Evolutionary conservation across 352 stramenopile genomes (phyloP), one percentile per base, ranked within the genome.

Genomic region (Phytophthora brassicae): DNA sequence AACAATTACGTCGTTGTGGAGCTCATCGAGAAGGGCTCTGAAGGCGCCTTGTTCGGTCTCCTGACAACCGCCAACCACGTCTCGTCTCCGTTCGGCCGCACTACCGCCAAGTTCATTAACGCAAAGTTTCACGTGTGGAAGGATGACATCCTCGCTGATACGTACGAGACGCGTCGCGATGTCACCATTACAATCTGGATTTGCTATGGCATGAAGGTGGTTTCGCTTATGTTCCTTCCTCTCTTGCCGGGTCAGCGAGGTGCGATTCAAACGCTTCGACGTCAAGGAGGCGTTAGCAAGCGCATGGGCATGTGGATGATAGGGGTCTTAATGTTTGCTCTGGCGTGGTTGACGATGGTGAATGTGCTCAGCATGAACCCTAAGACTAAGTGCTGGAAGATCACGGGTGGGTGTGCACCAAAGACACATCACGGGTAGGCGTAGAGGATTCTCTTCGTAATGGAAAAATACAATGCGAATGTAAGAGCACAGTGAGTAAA

Each of bases 171-270:
- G n/a, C 77, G 75, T 3, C 69, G 72, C 11, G 75, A 85, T 46
- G 68, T 87, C 19, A 84, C 75, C 13, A 75, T 80, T 48, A 83
- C 72, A 16, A 80, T 81, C 48, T 75, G 69, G 58, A 75, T 85
- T 51, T 80, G 68, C 43, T 85, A 84, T 41, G 46, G 22, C 6
- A 77, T 81, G 63, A 87, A 85, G 47, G 23, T 83, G n/a, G 35
- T 78, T 16, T 79, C 70, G 24, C 56, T 85, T 6, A 22, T 64
- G 17, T 81, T 81, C 26, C 54, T 87, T 51, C 70, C 73, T 14
- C 33, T 87, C 54, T 54, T 87, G 24, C 77, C 75, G 9, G 57
- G 36, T 9, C 77, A 87, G 31, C 77, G 71, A 23, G 56, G 45
- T 23, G 60, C 61, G 7, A 78, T 68, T 4, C 75, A 71, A 28